phyloP scores from a whole-genome alignment of 1,284 basidiomycete species.

The Papiliotrema fonsecae region DNA sequence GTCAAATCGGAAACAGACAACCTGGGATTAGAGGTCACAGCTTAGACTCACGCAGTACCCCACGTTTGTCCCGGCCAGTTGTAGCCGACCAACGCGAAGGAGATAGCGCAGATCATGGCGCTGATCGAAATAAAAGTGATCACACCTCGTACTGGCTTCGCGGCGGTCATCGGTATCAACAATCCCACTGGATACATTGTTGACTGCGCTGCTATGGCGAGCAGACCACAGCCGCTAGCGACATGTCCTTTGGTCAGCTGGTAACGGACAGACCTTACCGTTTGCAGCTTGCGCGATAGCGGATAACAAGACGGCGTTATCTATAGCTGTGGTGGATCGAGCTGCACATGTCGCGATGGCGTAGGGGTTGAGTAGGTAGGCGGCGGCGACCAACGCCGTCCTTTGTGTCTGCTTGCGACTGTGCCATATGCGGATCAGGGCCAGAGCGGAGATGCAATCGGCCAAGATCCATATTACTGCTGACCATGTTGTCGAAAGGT shows the following conservation, averaged over 20 bases:
- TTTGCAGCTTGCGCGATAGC: constrained; percentile 66
- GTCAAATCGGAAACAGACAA: constrained; percentile 75
- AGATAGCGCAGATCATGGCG: too few relatives aligned
- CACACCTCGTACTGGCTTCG: too few relatives aligned
- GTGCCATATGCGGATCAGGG: not conserved
- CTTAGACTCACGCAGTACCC: constrained; percentile 66
- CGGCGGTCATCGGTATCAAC: constrained; percentile 59
- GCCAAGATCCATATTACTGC: not conserved
- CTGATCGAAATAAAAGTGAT: too few relatives aligned
- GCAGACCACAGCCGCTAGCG: constrained; percentile 26
- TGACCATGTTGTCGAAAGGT: constrained; percentile 38
- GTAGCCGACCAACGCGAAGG: constrained; percentile 39
- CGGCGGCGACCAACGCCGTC: not conserved
- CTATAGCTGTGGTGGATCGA: constrained; percentile 71
- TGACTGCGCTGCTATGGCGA: constrained; percentile 66
- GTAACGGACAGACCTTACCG: constrained; percentile 50
- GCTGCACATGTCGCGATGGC: constrained; percentile 71
- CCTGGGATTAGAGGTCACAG: constrained; percentile 43
- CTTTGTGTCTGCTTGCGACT: not conserved
- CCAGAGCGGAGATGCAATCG: not conserved
- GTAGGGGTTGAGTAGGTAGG: constrained; percentile 83
- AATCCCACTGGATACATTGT: constrained; percentile 63
- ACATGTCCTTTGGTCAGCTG: not conserved
- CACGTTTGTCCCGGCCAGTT: constrained; percentile 71
- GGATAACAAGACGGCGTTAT: constrained; percentile 65